phyloP scores from a whole-genome alignment of 2,329 filamentous ascomycete genomes.

The Claviceps fusiformis region DNA sequence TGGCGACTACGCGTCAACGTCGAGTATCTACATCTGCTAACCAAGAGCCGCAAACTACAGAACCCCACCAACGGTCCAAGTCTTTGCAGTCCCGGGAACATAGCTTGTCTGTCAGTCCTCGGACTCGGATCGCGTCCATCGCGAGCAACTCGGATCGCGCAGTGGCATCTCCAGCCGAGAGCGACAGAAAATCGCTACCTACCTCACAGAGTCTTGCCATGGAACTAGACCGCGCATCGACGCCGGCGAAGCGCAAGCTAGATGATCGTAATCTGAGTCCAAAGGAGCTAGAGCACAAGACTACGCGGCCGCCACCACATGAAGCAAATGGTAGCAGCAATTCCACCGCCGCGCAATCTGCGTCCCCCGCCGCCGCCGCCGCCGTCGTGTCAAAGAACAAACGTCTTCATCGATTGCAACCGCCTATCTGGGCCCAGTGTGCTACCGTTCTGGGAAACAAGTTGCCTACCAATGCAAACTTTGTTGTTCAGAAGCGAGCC shows the following conservation, averaged over 20 bases:
- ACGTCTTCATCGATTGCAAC: slow-evolving; percentile 21
- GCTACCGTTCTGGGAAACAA: slow-evolving; percentile 21
- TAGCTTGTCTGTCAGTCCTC: slow-evolving; percentile 66
- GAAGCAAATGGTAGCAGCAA: slow-evolving; percentile 32
- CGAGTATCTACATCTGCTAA: slow-evolving; percentile 24
- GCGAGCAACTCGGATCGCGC: slow-evolving; percentile 27
- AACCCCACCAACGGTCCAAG: slow-evolving; percentile 34
- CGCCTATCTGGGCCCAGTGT: slow-evolving; percentile 37
- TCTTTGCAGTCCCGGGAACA: slow-evolving; percentile 51
- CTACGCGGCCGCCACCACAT: slow-evolving; percentile 34
- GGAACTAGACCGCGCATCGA: slow-evolving; percentile 19
- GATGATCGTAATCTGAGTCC: slow-evolving; percentile 29
- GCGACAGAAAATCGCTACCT: slow-evolving; percentile 13
- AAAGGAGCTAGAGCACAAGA: slow-evolving; percentile 36
- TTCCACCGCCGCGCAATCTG: slow-evolving; percentile 9
- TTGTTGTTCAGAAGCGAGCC: slow-evolving; percentile 27
- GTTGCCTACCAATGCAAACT: slow-evolving; percentile 29
- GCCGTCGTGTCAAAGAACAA: slow-evolving; percentile 25
- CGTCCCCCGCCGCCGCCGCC: no score
- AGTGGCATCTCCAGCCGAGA: slow-evolving; percentile 11
- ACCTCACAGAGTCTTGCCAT: slow-evolving; percentile 15
- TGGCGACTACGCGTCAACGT: slow-evolving; percentile 10
- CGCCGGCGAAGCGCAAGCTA: slow-evolving; percentile 27
- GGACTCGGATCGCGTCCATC: slow-evolving; percentile 48
- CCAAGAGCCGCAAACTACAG: slow-evolving; percentile 29